These are phyloP conservation scores for Fusarium tanahbumbuense DNA, from an alignment of 2,329 filamentous ascomycete species.

Conservation along the genomic window DNA sequence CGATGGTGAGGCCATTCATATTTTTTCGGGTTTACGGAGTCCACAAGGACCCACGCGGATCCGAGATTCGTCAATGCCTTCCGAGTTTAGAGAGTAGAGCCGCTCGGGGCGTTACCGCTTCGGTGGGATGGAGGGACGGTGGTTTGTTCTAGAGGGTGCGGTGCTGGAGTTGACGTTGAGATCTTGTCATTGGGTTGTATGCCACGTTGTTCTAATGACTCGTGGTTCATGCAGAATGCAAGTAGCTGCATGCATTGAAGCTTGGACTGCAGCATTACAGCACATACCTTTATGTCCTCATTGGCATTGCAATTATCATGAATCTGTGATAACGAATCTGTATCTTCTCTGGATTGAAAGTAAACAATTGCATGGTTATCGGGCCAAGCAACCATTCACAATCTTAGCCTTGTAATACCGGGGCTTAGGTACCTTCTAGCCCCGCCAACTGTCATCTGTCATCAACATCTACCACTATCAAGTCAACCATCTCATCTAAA, in stretches of 20 bases:
- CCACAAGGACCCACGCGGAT: conserved; percentile 8
- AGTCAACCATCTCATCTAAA: not conserved
- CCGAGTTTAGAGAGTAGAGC: conserved; percentile 2
- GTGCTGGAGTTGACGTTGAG: not conserved
- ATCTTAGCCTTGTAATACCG: not conserved
- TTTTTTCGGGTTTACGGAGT: not conserved
- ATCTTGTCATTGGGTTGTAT: conserved; percentile 1
- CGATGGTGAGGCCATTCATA: conserved; percentile 24
- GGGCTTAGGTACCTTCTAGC: conserved; percentile 5
- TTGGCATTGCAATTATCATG: too few species aligned
- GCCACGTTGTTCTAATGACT: not conserved
- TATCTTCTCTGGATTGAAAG: not conserved
- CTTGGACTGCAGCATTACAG: not conserved
- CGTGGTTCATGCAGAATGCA: conserved; percentile 11
- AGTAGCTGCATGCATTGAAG: not conserved
- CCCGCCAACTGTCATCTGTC: conserved; percentile 27
- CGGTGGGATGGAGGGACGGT: not conserved
- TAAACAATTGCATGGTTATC: not conserved
- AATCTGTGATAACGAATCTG: not conserved
- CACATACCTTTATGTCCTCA: too few species aligned
- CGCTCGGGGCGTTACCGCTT: conserved; percentile 6
- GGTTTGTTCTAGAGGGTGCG: not conserved
- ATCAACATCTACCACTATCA: conserved; percentile 9
- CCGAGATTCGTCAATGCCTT: conserved; percentile 28
- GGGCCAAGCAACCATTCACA: not conserved